Percentiles rank a stretch among this genome's conserved stretches.
These are phyloP conservation scores for Cryptosporidium tyzzeri DNA, from an alignment of 169 alveolate species.

Conservation along the genomic window DNA sequence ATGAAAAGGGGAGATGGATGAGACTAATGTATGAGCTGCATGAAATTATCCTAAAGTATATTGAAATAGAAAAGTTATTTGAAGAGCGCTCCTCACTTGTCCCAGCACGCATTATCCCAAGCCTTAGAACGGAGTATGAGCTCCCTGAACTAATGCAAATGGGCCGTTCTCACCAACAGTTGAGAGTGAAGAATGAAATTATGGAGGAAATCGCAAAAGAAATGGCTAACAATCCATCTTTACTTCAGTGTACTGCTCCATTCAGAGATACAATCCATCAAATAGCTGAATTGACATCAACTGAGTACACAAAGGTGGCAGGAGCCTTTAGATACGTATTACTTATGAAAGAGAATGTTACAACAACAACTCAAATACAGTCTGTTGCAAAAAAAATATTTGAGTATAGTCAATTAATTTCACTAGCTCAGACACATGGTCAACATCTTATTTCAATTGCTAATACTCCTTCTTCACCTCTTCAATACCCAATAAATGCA, in stretches of 20 bases:
- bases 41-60: slow-evolving; percentile 25
- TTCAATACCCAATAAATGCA: slow-evolving; percentile 33
- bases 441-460: slow-evolving; percentile 33
- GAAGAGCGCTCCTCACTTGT: slow-evolving; percentile 59
- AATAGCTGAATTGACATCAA: slow-evolving; percentile 53
- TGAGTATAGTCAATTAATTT: slow-evolving; percentile 14
- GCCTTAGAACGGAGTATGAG: slow-evolving; percentile 43
- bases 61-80: slow-evolving; percentile 51
- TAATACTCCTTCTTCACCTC: slow-evolving; percentile 68
- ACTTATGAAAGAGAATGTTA: slow-evolving; percentile 54
- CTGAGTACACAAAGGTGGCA: slow-evolving; percentile 51
- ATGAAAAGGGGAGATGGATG: slow-evolving; percentile 71
- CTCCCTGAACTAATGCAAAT: slow-evolving; percentile 29
- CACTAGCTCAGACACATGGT: slow-evolving; percentile 17
- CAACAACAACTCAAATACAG: slow-evolving; percentile 26
- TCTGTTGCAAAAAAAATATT: slow-evolving; percentile 43
- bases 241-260: slow-evolving; percentile 62
- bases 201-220: slow-evolving; percentile 61
- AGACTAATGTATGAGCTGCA: slow-evolving; percentile 57
- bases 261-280: slow-evolving; percentile 58
- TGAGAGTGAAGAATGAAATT: slow-evolving; percentile 48
- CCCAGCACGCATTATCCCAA: slow-evolving; percentile 58
- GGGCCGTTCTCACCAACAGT: slow-evolving; percentile 71
- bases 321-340: slow-evolving; percentile 57
- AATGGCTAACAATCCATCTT: slow-evolving; percentile 52